These are phyloP conservation scores for Magnaporthiopsis incrustans DNA, from an alignment of 2,329 filamentous ascomycete genomes.

Conservation along the genomic window DNA sequence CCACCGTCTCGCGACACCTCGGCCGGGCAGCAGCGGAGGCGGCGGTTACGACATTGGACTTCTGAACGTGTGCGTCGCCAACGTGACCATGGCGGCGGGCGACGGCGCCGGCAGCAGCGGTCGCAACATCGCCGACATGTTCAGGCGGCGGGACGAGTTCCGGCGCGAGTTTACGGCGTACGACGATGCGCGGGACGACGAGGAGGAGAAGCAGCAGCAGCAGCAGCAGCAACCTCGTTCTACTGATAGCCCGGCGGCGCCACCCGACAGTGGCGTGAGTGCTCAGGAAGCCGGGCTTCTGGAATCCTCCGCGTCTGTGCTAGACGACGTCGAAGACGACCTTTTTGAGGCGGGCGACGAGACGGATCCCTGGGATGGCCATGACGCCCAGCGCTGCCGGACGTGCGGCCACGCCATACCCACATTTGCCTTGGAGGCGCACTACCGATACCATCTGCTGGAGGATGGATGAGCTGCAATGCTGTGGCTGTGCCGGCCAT, in stretches of 20 bases:
- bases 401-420: conserved; percentile 20
- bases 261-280: not conserved
- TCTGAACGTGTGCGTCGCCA: conserved; percentile 80
- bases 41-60: conserved; percentile 74
- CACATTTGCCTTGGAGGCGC: conserved; percentile 20
- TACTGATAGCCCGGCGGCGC: too few species aligned
- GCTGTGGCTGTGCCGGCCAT: too few species aligned
- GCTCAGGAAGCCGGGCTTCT: not conserved
- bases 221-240: not conserved
- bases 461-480: conserved; percentile 4
- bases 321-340: not conserved
- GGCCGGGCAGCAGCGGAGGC: conserved; percentile 21
- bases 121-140: conserved; percentile 76
- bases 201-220: not conserved
- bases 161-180: conserved; percentile 59
- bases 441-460: conserved; percentile 20
- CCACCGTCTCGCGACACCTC: conserved; percentile 30
- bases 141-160: conserved; percentile 62
- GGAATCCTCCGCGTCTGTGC: not conserved
- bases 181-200: conserved; percentile 20
- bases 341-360: conserved; percentile 5
- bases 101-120: conserved; percentile 47
- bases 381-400: conserved; percentile 14
- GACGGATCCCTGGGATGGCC: conserved; percentile 5
- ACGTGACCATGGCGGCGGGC: conserved; percentile 55